phyloP scores from a whole-genome alignment of 176 grass and related monocot genomes.

The Otatea glauca region DNA sequence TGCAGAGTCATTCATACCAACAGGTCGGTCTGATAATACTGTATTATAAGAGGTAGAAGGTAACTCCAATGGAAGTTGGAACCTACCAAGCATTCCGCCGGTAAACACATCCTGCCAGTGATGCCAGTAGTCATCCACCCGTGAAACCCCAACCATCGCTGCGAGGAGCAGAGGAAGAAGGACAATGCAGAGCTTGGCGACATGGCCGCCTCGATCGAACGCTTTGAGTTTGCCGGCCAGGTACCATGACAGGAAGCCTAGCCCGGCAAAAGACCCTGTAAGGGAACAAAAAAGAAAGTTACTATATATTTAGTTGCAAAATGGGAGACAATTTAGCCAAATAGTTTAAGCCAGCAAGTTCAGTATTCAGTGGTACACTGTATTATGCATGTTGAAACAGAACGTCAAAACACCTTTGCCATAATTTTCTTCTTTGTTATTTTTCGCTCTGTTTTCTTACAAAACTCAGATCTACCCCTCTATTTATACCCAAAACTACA shows the following conservation, averaged over 20 bases:
- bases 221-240: conserved; percentile 52
- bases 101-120: conserved; percentile 62
- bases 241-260: conserved; percentile 63
- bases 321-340: neutral
- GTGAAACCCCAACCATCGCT: conserved; percentile 46
- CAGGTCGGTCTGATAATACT: neutral
- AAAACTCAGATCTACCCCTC: too few relatives aligned
- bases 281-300: neutral
- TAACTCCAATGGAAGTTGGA: neutral
- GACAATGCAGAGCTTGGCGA: conserved; percentile 54
- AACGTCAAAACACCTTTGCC: too few relatives aligned
- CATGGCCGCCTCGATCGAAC: conserved; percentile 48
- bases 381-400: too few relatives aligned
- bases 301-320: neutral
- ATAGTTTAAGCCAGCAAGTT: neutral
- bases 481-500: too few relatives aligned
- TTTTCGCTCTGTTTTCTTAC: too few relatives aligned
- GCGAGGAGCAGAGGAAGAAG: conserved; percentile 52
- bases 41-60: neutral
- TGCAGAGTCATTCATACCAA: neutral
- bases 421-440: too few relatives aligned
- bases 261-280: conserved; percentile 51
- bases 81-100: conserved; percentile 43
- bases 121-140: conserved; percentile 62
- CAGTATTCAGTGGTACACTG: neutral